phyloP scores from a whole-genome alignment of 2,329 filamentous ascomycete species.

The Scedosporium minutisporum region DNA sequence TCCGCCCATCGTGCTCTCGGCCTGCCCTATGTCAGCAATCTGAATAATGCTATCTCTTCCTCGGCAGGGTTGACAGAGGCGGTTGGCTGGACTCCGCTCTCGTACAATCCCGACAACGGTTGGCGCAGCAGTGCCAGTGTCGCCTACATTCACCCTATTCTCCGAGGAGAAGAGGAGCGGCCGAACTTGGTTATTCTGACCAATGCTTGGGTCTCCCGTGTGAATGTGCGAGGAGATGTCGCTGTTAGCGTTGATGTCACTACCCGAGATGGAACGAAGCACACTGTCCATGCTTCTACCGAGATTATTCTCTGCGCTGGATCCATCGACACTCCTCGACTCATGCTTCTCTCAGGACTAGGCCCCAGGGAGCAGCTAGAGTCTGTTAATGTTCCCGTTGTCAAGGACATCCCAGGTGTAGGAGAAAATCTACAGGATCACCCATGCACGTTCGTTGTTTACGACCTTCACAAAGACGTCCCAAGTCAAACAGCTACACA shows the following conservation, averaged over 20 bases:
- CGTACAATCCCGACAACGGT: constrained; percentile 84
- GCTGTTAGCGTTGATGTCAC: constrained; percentile 67
- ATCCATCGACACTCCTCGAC: constrained; percentile 69
- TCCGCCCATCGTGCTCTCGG: constrained; percentile 69
- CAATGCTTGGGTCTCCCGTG: constrained; percentile 75
- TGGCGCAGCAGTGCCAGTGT: constrained; percentile 78
- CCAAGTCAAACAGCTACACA: constrained; percentile 87
- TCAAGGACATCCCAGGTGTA: constrained; percentile 48
- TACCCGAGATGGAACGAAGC: constrained; percentile 40
- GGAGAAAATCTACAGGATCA: constrained; percentile 56
- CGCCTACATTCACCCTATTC: constrained; percentile 86
- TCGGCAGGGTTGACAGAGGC: constrained; percentile 64
- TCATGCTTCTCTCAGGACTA: constrained; percentile 48
- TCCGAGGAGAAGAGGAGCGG: constrained; percentile 71
- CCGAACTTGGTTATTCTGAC: constrained; percentile 81
- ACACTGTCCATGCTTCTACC: constrained; percentile 52
- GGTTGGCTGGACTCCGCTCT: constrained; percentile 83
- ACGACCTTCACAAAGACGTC: constrained; percentile 71
- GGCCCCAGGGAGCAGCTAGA: constrained; percentile 45
- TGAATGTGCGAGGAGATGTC: constrained; percentile 60
- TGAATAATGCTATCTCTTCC: constrained; percentile 72
- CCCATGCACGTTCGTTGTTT: constrained; percentile 51
- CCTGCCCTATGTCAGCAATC: constrained; percentile 75
- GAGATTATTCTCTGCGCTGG: constrained; percentile 77
- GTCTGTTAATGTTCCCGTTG: constrained; percentile 43